These are phyloP conservation scores for Boletus tomentosulus DNA, from an alignment of 768 basidiomycete genomes.

Conservation along the genomic window DNA sequence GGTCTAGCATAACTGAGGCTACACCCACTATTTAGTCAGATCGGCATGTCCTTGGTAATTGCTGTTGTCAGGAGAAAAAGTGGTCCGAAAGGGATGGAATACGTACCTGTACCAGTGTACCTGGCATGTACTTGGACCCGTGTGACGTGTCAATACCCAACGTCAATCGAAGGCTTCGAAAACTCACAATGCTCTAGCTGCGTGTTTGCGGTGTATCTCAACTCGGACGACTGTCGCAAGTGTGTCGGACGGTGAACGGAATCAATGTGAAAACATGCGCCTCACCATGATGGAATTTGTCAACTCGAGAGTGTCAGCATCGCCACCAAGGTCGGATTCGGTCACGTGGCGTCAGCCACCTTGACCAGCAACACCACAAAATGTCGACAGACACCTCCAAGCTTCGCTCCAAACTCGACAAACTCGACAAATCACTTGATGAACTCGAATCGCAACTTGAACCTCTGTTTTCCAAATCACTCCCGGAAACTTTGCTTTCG, in stretches of 20 bases:
- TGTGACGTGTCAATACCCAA: constrained; percentile 13
- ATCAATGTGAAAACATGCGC: neutral
- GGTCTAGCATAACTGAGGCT: neutral
- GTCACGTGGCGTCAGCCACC: constrained; percentile 1
- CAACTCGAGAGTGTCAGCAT: constrained; percentile 2
- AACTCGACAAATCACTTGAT: constrained; percentile 56
- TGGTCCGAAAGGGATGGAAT: neutral
- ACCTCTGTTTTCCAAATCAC: constrained; percentile 61
- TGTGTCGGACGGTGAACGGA: constrained; percentile 1
- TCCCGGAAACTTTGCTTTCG: constrained; percentile 60
- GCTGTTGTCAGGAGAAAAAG: constrained; percentile 10
- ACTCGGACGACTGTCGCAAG: constrained; percentile 69
- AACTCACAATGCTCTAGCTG: constrained; percentile 89
- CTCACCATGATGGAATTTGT: constrained; percentile 18
- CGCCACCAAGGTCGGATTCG: constrained; percentile 4
- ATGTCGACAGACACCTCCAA: constrained; percentile 38
- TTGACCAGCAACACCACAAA: neutral
- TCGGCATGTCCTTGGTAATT: constrained; percentile 79
- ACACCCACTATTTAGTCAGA: constrained; percentile 85
- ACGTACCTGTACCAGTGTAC: constrained; percentile 90
- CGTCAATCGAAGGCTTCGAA: neutral
- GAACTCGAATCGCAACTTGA: constrained; percentile 65
- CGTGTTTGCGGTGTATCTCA: constrained; percentile 94
- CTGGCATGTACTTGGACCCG: constrained; percentile 76
- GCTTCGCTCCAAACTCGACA: constrained; percentile 39